A percentile compares a stretch with the other conserved stretches of the same genome.
These are phyloP conservation scores for Primulina tabacum DNA, from an alignment of 257 asterid genomes.

Conservation along the genomic window DNA sequence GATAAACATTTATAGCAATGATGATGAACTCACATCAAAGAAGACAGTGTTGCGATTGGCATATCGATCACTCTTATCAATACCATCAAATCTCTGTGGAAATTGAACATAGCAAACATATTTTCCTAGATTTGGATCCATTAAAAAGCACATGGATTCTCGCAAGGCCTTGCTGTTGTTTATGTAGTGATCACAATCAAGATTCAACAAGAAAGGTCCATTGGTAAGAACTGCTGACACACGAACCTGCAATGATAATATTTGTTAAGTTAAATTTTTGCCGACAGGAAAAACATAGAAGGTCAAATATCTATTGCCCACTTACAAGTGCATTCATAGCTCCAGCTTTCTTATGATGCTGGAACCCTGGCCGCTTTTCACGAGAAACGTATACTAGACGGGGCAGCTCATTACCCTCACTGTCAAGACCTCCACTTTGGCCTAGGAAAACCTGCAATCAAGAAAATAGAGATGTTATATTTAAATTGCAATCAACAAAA, in stretches of 20 bases:
- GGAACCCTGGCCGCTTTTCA: constrained; percentile 78
- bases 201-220: constrained; percentile 77
- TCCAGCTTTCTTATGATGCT: constrained; percentile 85
- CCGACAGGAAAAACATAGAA: background rate
- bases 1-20: background rate
- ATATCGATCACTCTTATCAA: constrained; percentile 82
- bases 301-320: background rate
- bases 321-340: constrained; percentile 81
- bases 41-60: constrained; percentile 84
- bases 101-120: constrained; percentile 81
- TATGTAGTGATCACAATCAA: constrained; percentile 87
- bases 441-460: constrained; percentile 65
- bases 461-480: too few species aligned
- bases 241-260: constrained; percentile 43
- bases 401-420: constrained; percentile 84
- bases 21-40: constrained; percentile 61
- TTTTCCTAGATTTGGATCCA: constrained; percentile 83
- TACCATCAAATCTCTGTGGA: constrained; percentile 84
- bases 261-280: background rate
- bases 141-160: constrained; percentile 84
- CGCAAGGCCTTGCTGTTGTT: constrained; percentile 80
- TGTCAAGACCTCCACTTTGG: constrained; percentile 65
- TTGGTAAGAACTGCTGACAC: constrained; percentile 82
- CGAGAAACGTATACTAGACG: constrained; percentile 77
- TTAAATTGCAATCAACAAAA: background rate